phyloP scores from a whole-genome alignment of 192 early-diverging fungal species.

The Geosiphon pyriformis region DNA sequence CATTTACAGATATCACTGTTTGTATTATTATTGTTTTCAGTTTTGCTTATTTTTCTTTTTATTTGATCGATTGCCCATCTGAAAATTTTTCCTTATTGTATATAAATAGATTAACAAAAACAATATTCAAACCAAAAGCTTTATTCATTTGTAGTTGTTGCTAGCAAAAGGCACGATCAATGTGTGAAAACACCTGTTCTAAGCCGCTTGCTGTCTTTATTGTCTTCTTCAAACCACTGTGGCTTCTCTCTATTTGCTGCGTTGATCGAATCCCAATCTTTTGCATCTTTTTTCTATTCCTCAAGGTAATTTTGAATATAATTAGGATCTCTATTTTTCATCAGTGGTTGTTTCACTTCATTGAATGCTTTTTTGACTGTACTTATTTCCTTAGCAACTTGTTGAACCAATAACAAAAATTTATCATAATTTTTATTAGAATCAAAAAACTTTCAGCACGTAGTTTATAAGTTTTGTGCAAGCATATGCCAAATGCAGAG shows the following conservation, averaged over 20 bases:
- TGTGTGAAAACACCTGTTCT: neutral
- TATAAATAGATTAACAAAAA: neutral
- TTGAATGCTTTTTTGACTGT: neutral
- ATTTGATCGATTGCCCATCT: neutral
- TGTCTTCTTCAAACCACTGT: no score
- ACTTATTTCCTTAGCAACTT: neutral
- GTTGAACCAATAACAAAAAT: neutral
- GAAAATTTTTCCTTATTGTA: neutral
- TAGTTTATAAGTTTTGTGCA: neutral
- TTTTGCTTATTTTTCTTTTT: neutral
- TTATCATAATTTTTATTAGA: neutral
- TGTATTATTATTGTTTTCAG: neutral
- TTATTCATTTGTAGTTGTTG: neutral
- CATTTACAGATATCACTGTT: neutral
- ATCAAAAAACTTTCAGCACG: neutral
- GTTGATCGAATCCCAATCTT: neutral
- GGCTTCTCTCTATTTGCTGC: neutral
- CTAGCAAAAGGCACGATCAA: neutral
- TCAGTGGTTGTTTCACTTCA: neutral
- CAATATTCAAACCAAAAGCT: neutral
- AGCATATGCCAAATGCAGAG: neutral
- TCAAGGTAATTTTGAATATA: neutral
- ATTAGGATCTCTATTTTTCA: neutral
- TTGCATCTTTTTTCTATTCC: neutral
- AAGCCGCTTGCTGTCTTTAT: neutral